Evolutionary conservation across 306 rosid genomes (phyloP).

Genomic region (Quercus dentata): DNA sequence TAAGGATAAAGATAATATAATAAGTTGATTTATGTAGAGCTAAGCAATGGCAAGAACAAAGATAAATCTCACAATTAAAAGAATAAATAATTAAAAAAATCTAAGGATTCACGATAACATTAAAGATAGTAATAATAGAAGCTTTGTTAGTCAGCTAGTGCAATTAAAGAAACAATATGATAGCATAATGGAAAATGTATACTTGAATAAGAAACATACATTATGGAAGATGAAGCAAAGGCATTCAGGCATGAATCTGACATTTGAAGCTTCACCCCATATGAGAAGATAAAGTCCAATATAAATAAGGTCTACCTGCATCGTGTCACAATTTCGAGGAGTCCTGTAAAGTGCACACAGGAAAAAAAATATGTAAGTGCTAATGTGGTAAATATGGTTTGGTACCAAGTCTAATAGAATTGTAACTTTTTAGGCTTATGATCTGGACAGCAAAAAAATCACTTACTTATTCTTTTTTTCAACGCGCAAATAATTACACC

Average conservation of each 20-base stretch:
- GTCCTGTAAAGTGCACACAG: conserved; percentile 35
- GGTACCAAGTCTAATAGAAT: conserved; percentile 12
- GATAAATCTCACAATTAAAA: not conserved
- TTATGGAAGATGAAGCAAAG: conserved; percentile 91
- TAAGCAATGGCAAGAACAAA: not conserved
- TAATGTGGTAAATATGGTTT: conserved; percentile 16
- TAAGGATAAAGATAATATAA: not conserved
- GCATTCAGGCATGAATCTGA: conserved; percentile 99
- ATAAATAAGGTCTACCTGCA: conserved; percentile 71
- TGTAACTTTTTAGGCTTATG: conserved; percentile 8
- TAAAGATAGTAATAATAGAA: not conserved
- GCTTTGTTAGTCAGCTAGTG: not conserved
- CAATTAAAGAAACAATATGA: not conserved
- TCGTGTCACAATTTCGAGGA: conserved; percentile 35
- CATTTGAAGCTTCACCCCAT: conserved; percentile 99
- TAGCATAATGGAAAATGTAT: not conserved
- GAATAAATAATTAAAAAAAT: not conserved
- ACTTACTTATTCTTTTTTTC: conserved; percentile 58
- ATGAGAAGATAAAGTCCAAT: conserved; percentile 92
- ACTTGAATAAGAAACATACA: conserved; percentile 45
- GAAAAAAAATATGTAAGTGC: conserved; percentile 20
- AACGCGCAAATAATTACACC: conserved; percentile 80
- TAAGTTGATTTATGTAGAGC: not conserved
- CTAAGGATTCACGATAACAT: not conserved
- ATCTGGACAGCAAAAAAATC: conserved; percentile 21